These are phyloP conservation scores for Alternaria rosae DNA, from an alignment of 2,329 filamentous ascomycete species.

Conservation along the genomic window DNA sequence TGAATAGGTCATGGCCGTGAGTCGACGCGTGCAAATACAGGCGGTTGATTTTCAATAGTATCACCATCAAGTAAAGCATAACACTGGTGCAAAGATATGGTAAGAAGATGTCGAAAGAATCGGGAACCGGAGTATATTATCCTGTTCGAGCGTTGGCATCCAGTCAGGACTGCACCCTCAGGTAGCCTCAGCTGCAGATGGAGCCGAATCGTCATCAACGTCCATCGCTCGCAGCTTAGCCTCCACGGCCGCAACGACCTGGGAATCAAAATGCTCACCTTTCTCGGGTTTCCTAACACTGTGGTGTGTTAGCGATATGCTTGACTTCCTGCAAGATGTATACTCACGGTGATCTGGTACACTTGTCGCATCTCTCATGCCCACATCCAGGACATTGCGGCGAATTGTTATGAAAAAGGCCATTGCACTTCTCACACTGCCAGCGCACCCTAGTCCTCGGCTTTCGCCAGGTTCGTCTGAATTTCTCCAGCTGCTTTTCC, in stretches of 20 bases:
- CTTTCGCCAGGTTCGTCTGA: constrained; percentile 53
- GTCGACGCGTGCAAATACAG: neutral
- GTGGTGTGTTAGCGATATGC: constrained; percentile 15
- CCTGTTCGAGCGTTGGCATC: neutral
- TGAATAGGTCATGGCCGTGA: neutral
- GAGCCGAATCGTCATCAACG: constrained; percentile 35
- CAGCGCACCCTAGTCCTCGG: constrained; percentile 55
- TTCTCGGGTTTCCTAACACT: constrained; percentile 64
- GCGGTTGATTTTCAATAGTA: no score
- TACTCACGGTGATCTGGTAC: constrained; percentile 61
- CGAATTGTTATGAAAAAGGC: constrained; percentile 64
- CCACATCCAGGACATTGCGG: constrained; percentile 67
- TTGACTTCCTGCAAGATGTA: neutral
- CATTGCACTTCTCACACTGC: constrained; percentile 69
- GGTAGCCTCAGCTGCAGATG: constrained; percentile 25
- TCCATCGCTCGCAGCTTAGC: constrained; percentile 56
- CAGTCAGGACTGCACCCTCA: constrained; percentile 2
- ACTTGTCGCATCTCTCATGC: constrained; percentile 66
- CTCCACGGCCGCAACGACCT: constrained; percentile 65
- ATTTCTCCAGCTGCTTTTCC: constrained; percentile 35
- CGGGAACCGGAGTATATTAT: neutral
- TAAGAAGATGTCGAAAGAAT: neutral
- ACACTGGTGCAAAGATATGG: neutral
- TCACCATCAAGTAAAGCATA: neutral
- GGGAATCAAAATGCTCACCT: constrained; percentile 67